Base-by-base conservation (phyloP, 805 yeast genomes). In the Cyberlindnera euphorbiae region DNA sequence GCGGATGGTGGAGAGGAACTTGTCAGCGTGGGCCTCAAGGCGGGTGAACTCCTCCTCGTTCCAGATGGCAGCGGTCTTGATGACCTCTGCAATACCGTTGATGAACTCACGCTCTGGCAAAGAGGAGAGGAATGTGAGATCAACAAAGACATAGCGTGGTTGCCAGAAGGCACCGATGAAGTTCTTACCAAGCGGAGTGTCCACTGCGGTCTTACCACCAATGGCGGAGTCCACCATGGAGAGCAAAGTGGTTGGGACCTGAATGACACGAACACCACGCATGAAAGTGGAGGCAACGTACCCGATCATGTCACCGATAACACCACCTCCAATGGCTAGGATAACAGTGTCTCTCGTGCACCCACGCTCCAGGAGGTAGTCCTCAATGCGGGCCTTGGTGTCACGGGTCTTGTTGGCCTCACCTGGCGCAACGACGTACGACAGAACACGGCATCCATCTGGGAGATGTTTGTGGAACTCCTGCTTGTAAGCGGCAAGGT, bases 21-120 rank as follows among this genome's bases (percentile, higher is more conserved):
- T 58, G 27, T 74, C 71, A 19, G 95, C 79, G 55, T 87, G 77
- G 22, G 68, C 62, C 61, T 93, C 98, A 41, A 93, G 73, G 47
- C 97, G 71, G 28, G 80, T 66, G 59, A 93, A 93, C 56, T 93
- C 98, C 1, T 55, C 68, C 45, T 84, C 96, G 58, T 89, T 81
- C 97, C 97, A 93, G 54, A 93, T 89, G 17, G 97, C 96, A 15
- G 97, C 97, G 12, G 98, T 93, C 64, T 93, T 93, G 50, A 93
- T 82, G 32, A 93, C 96, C 63, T 93, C 98, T 5, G 96, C 96
- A 89, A 93, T 93, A 43, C 98, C 98, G 56, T 93, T 93, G 52
- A 93, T 85, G 60, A 93, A 87, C 60, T 93, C 97, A 52, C 98
- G 77, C 35, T 79, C 80, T 1, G 97, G 97, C 41, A 93, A 70